phyloP scores from a whole-genome alignment of 2,329 filamentous ascomycete species.

The Periconia sp. region DNA sequence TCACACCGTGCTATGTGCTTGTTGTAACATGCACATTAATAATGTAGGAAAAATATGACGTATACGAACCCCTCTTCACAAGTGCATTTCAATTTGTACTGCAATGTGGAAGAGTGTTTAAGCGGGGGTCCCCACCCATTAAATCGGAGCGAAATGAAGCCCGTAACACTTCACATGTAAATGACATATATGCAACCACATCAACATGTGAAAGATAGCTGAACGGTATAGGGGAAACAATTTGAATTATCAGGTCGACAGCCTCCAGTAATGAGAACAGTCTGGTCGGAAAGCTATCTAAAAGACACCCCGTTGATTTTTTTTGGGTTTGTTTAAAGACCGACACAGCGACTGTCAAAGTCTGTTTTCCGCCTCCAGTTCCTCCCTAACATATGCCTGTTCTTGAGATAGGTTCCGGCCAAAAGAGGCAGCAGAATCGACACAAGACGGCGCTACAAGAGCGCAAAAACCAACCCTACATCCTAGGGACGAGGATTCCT shows the following conservation, averaged over 20 bases:
- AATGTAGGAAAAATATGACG: background rate
- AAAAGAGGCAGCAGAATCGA: constrained; percentile 34
- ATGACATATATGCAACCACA: no score
- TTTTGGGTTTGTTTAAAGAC: background rate
- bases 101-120: background rate
- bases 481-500: constrained; percentile 43
- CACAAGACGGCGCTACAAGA: constrained; percentile 30
- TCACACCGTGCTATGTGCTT: no score
- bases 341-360: constrained; percentile 1
- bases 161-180: background rate
- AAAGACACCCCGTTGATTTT: background rate
- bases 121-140: background rate
- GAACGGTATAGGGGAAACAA: constrained; percentile 19
- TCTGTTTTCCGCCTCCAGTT: background rate
- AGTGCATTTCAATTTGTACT: background rate
- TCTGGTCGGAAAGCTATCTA: constrained; percentile 13
- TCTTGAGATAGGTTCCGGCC: constrained; percentile 24
- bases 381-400: constrained; percentile 12
- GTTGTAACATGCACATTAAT: background rate
- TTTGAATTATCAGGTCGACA: constrained; percentile 28
- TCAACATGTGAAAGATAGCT: constrained; percentile 3
- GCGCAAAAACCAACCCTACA: constrained; percentile 43
- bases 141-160: background rate
- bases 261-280: constrained; percentile 20
- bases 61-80: background rate